Conservation (phyloP, 2,329 filamentous ascomycete species). For the Bipolaris oryzae region DNA sequence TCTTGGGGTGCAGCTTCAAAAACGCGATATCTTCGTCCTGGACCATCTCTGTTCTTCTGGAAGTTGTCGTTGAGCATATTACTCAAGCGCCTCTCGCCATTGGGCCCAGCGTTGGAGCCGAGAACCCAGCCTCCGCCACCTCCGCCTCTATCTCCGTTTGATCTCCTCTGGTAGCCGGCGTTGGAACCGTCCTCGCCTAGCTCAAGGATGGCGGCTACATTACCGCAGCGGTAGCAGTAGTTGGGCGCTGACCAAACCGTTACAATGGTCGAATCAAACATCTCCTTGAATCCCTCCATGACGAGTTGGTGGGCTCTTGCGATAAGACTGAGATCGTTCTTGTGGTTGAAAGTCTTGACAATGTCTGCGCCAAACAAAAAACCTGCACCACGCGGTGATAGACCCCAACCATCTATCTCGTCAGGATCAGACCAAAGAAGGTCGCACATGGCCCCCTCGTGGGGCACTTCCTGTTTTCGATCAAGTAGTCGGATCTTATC, state of each 20-base stretch:
- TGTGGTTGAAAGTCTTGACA: slow-evolving; percentile 91
- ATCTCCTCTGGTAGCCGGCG: slow-evolving; percentile 55
- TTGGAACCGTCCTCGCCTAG: slow-evolving; percentile 78
- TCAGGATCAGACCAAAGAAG: slow-evolving; percentile 97
- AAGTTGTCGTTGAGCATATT: slow-evolving; percentile 53
- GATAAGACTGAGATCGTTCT: slow-evolving; percentile 89
- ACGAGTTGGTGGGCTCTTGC: slow-evolving; percentile 95
- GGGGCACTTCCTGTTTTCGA: slow-evolving; percentile 93
- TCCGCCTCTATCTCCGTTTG: slow-evolving; percentile 71
- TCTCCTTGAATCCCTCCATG: slow-evolving; percentile 99
- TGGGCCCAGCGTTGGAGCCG: slow-evolving; percentile 43
- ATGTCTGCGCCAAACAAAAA: slow-evolving; percentile 97
- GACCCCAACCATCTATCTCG: slow-evolving; percentile 95
- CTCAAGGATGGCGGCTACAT: slow-evolving; percentile 87
- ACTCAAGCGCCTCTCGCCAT: slow-evolving; percentile 36
- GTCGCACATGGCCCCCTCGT: slow-evolving; percentile 99
- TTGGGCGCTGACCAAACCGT: slow-evolving; percentile 94
- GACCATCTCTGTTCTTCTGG: slow-evolving; percentile 62
- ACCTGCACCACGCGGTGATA: slow-evolving; percentile 90
- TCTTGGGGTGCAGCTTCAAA: slow-evolving; percentile 98
- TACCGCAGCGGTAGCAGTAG: slow-evolving; percentile 62
- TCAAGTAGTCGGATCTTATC: slow-evolving; percentile 96
- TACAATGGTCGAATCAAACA: slow-evolving; percentile 89
- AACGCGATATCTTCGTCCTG: slow-evolving; percentile 87
- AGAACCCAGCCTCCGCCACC: slow-evolving; percentile 46